These are phyloP conservation scores for Trichoderma erinaceum DNA, from an alignment of 495 filamentous ascomycete genomes.

Conservation along the genomic window DNA sequence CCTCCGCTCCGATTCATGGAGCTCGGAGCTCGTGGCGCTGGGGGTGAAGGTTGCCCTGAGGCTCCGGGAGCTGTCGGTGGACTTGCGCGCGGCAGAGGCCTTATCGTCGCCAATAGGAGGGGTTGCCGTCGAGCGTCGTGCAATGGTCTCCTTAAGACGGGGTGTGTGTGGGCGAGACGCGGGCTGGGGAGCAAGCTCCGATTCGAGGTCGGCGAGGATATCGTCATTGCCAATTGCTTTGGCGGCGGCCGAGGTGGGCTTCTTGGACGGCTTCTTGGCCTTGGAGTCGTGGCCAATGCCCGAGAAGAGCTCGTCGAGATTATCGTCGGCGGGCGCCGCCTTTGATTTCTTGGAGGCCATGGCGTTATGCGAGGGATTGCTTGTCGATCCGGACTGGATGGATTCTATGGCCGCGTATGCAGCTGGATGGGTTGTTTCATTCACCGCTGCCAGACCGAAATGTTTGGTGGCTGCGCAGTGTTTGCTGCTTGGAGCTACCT, in stretches of 20 bases:
- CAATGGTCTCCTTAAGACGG: conserved; percentile 55
- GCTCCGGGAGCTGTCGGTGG: conserved; percentile 65
- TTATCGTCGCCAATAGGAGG: conserved; percentile 49
- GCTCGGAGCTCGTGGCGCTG: conserved; percentile 45
- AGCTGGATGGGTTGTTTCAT: background rate
- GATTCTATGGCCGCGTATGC: background rate
- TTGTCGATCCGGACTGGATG: background rate
- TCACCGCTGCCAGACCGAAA: too few relatives aligned
- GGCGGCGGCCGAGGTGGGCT: conserved; percentile 38
- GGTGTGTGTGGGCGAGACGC: conserved; percentile 69
- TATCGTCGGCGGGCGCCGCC: conserved; percentile 63
- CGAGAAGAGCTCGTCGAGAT: conserved; percentile 77
- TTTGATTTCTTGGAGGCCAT: conserved; percentile 41
- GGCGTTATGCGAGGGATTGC: conserved; percentile 15
- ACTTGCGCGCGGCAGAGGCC: conserved; percentile 50
- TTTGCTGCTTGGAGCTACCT: too few relatives aligned
- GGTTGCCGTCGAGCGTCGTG: conserved; percentile 46
- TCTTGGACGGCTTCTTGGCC: conserved; percentile 38
- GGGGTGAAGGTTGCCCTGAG: conserved; percentile 54
- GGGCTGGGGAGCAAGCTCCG: conserved; percentile 54
- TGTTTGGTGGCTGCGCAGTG: too few relatives aligned
- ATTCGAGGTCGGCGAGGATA: conserved; percentile 78
- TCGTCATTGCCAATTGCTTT: conserved; percentile 51
- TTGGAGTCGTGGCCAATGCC: conserved; percentile 52
- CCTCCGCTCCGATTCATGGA: conserved; percentile 48